Evolutionary conservation across 2,329 filamentous ascomycete genomes (phyloP), one percentile per base, ranked within the genome.

Genomic region (Aspergillus floridensis): DNA sequence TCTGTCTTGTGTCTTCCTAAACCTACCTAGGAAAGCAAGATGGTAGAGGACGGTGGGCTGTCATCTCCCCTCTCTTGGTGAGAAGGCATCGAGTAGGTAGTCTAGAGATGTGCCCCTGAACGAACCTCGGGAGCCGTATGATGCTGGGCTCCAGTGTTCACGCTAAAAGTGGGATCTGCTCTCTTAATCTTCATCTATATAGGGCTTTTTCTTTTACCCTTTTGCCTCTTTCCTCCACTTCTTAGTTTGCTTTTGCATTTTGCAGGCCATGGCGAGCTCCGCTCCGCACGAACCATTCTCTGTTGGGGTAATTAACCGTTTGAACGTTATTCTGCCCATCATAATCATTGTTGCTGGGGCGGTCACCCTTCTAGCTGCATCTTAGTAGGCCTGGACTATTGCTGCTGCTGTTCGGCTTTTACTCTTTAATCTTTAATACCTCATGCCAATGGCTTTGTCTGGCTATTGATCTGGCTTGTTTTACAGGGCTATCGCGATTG

Each of bases 401-500:
- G 49, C 56, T 60, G 35, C 31, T 54, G 59, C 47, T 54, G 48
- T 3, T 35, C 32, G 49, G 24, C 41, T 55, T 49, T 49, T 53
- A 51, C 56, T 31, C 41, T 47, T 59, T 47, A 57, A 59, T 49
- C 41, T 47, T 59, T 49, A 57, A 59, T 49, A 50, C 56, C 56
- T 58, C 53, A 41, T 47, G 38, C 41, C 58, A 46, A 56, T 53
- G 60, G 56, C 57, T 35, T 55, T 53, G 21, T 56, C 31, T 41
- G 38, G 53, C 21, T 46, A 55, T 65, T 60, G 59, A 64, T 60
- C 57, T 49, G 55, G 62, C 57, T 57, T 59, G 48, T 64, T 63
- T 57, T 64, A 62, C 61, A 69, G 67, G 65, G 66, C 62, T 65
- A 47, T 66, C 61, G 44, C 59, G 26, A 60, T 56, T 51, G 44